Base-by-base conservation (phyloP, 176 grass and related monocot genomes). In the Bromus sterilis region DNA sequence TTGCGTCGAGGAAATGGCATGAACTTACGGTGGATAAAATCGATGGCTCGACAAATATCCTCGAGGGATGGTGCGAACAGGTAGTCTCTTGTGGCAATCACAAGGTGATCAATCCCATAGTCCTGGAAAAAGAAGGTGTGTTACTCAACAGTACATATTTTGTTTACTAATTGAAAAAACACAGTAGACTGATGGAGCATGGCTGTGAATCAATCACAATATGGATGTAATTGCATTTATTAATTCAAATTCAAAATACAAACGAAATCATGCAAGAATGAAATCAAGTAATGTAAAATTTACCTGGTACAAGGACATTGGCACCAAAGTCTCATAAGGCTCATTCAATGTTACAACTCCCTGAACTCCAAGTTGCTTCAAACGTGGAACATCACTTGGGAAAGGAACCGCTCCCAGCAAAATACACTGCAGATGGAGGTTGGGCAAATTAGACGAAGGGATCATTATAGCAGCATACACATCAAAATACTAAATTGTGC, bases 61-160 rank as follows among this genome's bases (percentile, higher is more conserved):
- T 86, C 85, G 7, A 88, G 41, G 10, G 91, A 91, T 40, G 93
- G 97, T 49, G 97, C 97, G 62, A 95, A 99, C 42, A 93, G 78
- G 65, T 99, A 99, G 78, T 99, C 97, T 85, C 93, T 89, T 66
- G 97, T 99, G 11, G 97, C 91, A 90, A 99, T 99, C 26, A 96
- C 91, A 66, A 99, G 78, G 80, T 99, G 93, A 53, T 91, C 87
- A 39, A 99, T 99, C 25, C 84, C 97, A 87, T 90, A 51, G 70
- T 32, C 86, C 97, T 98, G 58, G 23, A 86, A 83, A 87, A 57
- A 26, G 71, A 51, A 78, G 34, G 16, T 44, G 46, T 33, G 21
- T 75, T 69, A 73, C 11, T 72, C 7, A 16, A 41, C 56, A 73
- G 26, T 11, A 56, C 9, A 37, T 16, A 57, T 10, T 42, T 14